A percentile compares a stretch with the other conserved stretches of the same genome.
Evolutionary conservation across 2,329 filamentous ascomycete species (phyloP).

Genomic region (Paracamarosporium sp.): DNA sequence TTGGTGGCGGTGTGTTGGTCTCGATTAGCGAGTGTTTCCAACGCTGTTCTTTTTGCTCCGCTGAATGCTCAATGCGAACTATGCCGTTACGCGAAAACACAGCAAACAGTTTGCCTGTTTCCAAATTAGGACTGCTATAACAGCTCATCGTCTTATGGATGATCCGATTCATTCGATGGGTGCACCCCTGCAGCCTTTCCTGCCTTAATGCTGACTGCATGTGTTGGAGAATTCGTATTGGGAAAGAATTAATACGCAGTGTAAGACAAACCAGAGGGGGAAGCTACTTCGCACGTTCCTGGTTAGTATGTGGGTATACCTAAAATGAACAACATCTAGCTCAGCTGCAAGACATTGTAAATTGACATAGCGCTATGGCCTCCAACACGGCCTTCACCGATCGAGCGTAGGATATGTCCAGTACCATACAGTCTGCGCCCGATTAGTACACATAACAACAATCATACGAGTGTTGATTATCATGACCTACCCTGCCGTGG

Average conservation of each 20-base stretch:
- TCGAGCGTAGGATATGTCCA: not conserved
- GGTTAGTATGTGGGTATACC: not conserved
- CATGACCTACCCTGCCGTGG: not conserved
- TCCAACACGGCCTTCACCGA: not conserved
- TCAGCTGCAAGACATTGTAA: not conserved
- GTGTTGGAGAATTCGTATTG: not conserved
- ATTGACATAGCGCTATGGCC: not conserved
- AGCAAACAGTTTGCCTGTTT: not conserved
- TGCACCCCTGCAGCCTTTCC: not conserved
- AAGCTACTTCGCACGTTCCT: not conserved
- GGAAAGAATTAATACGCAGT: not conserved
- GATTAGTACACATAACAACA: not conserved
- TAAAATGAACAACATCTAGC: not conserved
- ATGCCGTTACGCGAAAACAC: not conserved
- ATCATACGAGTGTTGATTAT: not conserved
- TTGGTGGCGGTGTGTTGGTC: conserved; percentile 5
- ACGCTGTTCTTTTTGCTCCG: not conserved
- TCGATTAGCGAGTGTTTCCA: not conserved
- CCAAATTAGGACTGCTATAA: not conserved
- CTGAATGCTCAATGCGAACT: not conserved
- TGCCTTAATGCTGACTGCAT: conserved; percentile 1
- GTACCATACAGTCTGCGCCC: conserved; percentile 1
- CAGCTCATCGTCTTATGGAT: no score
- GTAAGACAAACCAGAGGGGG: not conserved
- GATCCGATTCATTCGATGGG: no score